These are phyloP conservation scores for Macadamia tetraphylla DNA, from an alignment of 164 flowering plant species.

Conservation along the genomic window DNA sequence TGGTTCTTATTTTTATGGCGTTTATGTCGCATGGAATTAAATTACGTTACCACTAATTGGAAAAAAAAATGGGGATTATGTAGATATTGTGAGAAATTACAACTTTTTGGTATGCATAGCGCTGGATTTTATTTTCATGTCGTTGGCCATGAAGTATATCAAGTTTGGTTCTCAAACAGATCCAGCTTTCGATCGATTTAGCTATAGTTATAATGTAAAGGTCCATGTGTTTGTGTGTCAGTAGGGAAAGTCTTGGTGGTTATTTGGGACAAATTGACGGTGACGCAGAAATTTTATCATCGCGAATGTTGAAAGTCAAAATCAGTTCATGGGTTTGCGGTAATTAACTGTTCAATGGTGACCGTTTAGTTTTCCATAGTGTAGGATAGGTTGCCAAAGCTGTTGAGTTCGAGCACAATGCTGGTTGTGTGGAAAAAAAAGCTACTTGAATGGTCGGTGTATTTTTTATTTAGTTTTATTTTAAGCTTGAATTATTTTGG, in stretches of 20 bases:
- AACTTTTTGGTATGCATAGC: neutral
- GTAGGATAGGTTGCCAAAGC: neutral
- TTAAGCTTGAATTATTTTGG: too few species aligned
- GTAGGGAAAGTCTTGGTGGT: neutral
- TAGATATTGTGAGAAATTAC: neutral
- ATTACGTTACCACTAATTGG: neutral
- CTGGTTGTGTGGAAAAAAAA: too few species aligned
- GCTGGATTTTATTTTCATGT: neutral
- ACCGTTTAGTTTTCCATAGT: neutral
- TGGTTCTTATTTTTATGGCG: neutral
- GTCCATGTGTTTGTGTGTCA: too few species aligned
- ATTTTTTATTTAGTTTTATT: too few species aligned
- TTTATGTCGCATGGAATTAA: neutral
- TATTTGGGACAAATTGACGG: neutral
- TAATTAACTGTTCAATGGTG: neutral
- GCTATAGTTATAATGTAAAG: too few species aligned
- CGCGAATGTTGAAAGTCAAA: neutral
- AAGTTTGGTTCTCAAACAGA: neutral
- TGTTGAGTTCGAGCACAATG: neutral
- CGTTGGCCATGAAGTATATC: neutral
- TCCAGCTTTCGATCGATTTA: too few species aligned
- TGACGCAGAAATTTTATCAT: neutral
- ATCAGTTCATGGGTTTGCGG: neutral
- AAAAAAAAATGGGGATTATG: neutral
- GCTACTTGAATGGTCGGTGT: too few species aligned